A percentile compares a stretch with the other conserved stretches of the same genome.
Evolutionary conservation across 345 rosid genomes (phyloP).

Genomic region (Melaleuca alternifolia): DNA sequence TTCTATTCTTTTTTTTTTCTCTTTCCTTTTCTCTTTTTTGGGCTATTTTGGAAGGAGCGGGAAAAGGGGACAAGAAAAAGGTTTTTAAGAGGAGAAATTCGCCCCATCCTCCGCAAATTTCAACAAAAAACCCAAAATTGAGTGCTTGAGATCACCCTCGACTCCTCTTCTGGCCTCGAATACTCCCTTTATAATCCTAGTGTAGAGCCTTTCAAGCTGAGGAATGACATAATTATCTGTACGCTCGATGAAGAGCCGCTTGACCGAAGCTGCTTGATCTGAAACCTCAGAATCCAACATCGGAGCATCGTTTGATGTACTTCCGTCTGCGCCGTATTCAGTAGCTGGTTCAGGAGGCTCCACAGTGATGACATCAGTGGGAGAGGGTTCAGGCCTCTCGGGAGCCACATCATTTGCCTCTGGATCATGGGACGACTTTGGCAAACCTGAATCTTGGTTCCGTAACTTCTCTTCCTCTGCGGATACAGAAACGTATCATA

Average conservation of each 20-base stretch:
- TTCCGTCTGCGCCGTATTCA: not conserved
- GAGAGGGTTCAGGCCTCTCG: slow-evolving; percentile 24
- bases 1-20: not conserved
- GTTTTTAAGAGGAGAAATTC: slow-evolving; percentile 43
- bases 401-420: slow-evolving; percentile 22
- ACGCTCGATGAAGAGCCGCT: slow-evolving; percentile 36
- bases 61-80: not conserved
- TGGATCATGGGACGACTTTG: slow-evolving; percentile 24
- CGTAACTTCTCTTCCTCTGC: slow-evolving; percentile 42
- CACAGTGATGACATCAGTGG: slow-evolving; percentile 2
- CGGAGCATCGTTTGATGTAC: slow-evolving; percentile 13
- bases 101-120: slow-evolving; percentile 57
- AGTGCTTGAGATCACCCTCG: slow-evolving; percentile 38
- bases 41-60: not conserved
- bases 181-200: slow-evolving; percentile 62
- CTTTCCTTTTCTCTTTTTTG: not conserved
- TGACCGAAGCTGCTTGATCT: slow-evolving; percentile 26
- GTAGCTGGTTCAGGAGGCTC: slow-evolving; percentile 18
- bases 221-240: slow-evolving; percentile 62
- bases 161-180: slow-evolving; percentile 35
- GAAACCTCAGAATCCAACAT: slow-evolving; percentile 37
- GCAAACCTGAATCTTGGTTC: slow-evolving; percentile 28
- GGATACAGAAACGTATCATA: not conserved
- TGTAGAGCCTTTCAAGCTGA: slow-evolving; percentile 80
- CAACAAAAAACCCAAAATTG: slow-evolving; percentile 80